Evolutionary conservation across 2,329 filamentous ascomycete genomes (phyloP), one percentile per base, ranked within the genome.

Genomic region (Ophiostoma triangulosporum): DNA sequence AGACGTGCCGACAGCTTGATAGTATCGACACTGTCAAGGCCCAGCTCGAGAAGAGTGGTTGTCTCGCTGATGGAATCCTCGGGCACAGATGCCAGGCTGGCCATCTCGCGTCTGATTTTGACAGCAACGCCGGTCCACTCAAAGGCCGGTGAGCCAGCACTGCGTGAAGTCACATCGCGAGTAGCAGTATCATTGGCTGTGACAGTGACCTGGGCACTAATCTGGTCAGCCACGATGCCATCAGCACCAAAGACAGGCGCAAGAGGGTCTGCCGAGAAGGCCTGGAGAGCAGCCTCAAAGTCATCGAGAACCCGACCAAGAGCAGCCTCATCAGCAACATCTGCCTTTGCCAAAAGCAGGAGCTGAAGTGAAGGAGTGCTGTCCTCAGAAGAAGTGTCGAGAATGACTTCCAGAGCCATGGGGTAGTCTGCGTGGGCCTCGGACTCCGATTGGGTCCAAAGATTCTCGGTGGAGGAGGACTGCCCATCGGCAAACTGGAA

Each of bases 21-120:
- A 1, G 85, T 78, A 65, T 96, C 90, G 55, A 96, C 94, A 62
- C 90, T 95, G 69, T 96, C 91, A 6, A 96, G 74, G 0, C 90
- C 90, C 31, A 96, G 74, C 60, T 91, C 82, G 36, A 94, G 82
- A 11, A 96, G 78, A 0, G 84, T 84, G 0, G 79, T 80, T 6
- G 71, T 66, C 51, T 78, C 75, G 1, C 68, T 64, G 35, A 95
- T 69, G 0, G 73, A 67, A 1, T 72, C 64, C 3, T 67, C 63
- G 0, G 75, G 63, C 0, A 82, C 62, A 0, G 73, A 75, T 1
- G 82, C 78, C 5, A 95, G 69, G 0, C 63, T 61, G 1, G 84
- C 77, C 43, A 95, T 74, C 60, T 85, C 81, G 3, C 71, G 65
- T 26, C 78, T 76, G 6, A 95, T 69, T 0, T 58, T 59, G 1